Evolutionary conservation across 1,284 basidiomycete genomes (phyloP).

Genomic region (Microbotryum saponariae): DNA sequence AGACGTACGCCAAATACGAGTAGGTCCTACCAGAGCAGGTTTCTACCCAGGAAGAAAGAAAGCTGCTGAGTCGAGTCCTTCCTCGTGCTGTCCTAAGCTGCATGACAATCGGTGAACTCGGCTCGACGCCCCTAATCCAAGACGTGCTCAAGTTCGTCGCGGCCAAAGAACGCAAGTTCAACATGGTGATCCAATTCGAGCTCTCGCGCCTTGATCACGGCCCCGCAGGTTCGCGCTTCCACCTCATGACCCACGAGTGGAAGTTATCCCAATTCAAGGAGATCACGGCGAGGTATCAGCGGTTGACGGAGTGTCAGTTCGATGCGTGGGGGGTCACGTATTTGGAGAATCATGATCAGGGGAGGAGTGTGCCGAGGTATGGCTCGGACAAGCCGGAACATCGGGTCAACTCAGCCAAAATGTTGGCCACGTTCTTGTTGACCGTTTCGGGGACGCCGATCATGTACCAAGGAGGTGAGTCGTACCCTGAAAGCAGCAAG

Average conservation of each 20-base stretch:
- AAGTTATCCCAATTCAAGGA: constrained; percentile 53
- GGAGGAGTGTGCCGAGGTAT: constrained; percentile 51
- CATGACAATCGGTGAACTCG: constrained; percentile 62
- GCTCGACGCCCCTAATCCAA: constrained; percentile 47
- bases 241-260: constrained; percentile 49
- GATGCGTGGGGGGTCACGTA: constrained; percentile 8
- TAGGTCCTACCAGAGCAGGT: constrained; percentile 28
- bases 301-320: neutral
- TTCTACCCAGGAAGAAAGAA: too few relatives aligned
- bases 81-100: constrained; percentile 34
- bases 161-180: constrained; percentile 55
- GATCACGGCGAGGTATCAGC: constrained; percentile 43
- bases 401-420: constrained; percentile 54
- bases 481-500: too few relatives aligned
- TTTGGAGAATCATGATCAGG: constrained; percentile 60
- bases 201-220: constrained; percentile 10
- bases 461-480: constrained; percentile 55
- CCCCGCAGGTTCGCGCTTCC: constrained; percentile 23
- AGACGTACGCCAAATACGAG: constrained; percentile 50
- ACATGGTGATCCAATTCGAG: constrained; percentile 60
- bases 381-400: constrained; percentile 54
- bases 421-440: constrained; percentile 56
- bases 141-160: constrained; percentile 50
- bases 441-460: constrained; percentile 60
- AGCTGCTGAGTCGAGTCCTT: too few relatives aligned